A percentile compares a stretch with the other conserved stretches of the same genome.
These are phyloP conservation scores for Phytophthora tubulina DNA, from an alignment of 352 stramenopile genomes.

Conservation along the genomic window DNA sequence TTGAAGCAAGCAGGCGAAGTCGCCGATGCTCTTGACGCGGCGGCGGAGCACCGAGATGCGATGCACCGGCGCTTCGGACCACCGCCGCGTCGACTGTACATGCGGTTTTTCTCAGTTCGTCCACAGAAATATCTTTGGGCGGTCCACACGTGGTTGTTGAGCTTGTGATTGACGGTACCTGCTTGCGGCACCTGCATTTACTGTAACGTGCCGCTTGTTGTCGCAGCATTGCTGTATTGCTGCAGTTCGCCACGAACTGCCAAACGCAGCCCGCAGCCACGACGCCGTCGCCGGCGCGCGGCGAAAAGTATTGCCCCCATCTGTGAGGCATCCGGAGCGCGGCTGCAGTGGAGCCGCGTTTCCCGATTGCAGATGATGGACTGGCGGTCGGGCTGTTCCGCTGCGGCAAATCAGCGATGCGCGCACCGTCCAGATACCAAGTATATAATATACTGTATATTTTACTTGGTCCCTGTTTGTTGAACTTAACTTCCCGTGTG, in stretches of 20 bases:
- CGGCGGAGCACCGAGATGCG: conserved; percentile 4
- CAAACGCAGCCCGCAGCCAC: conserved; percentile 21
- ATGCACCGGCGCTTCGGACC: background rate
- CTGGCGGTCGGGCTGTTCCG: conserved; percentile 16
- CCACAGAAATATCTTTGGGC: conserved; percentile 23
- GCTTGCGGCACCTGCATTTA: too few species aligned
- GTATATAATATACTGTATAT: too few species aligned
- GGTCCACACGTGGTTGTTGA: background rate
- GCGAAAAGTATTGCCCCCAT: conserved; percentile 31
- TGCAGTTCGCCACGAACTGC: background rate
- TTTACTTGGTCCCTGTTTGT: too few species aligned
- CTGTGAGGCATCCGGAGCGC: conserved; percentile 27
- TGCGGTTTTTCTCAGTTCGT: conserved; percentile 17
- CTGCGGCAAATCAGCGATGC: conserved; percentile 14
- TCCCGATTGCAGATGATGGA: conserved; percentile 39
- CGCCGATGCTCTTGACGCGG: conserved; percentile 1
- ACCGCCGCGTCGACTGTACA: conserved; percentile 4
- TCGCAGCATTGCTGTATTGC: background rate
- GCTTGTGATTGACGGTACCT: conserved; percentile 22
- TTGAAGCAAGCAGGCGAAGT: background rate
- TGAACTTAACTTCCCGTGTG: too few species aligned
- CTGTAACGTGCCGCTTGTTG: too few species aligned
- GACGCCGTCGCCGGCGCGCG: background rate
- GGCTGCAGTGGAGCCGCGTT: conserved; percentile 32
- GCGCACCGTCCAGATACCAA: background rate